A percentile compares a stretch with the other conserved stretches of the same genome.
phyloP scores from a whole-genome alignment of 1,139 yeast genomes.

The Kazachstania sp. region DNA sequence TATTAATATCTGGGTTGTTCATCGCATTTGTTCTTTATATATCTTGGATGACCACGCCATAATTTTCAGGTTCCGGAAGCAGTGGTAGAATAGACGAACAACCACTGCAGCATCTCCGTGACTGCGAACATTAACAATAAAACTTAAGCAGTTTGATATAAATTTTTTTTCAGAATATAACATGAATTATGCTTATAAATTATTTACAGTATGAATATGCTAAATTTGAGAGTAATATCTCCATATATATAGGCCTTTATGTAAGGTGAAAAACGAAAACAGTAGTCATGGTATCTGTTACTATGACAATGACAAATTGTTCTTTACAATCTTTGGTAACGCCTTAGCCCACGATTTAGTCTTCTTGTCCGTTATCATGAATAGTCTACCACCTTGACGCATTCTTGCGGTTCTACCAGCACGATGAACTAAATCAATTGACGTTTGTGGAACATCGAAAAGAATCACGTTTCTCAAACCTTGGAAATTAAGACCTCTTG shows the following conservation, averaged over 20 bases:
- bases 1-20: too few relatives aligned
- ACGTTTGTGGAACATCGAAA: constrained; percentile 75
- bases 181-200: too few relatives aligned
- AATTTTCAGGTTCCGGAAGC: too few relatives aligned
- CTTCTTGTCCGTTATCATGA: constrained; percentile 57
- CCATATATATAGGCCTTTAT: background rate
- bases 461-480: constrained; percentile 75
- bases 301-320: constrained; percentile 25
- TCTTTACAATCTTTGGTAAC: constrained; percentile 59
- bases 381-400: constrained; percentile 82
- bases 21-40: too few relatives aligned
- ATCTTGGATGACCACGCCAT: too few relatives aligned
- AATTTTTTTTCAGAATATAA: too few relatives aligned
- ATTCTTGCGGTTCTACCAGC: constrained; percentile 93
- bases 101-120: too few relatives aligned
- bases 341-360: constrained; percentile 76
- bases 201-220: too few relatives aligned
- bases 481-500: constrained; percentile 82
- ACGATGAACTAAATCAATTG: constrained; percentile 83
- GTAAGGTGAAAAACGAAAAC: background rate
- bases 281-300: background rate
- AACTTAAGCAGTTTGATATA: too few relatives aligned
- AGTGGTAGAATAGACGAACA: too few relatives aligned
- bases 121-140: too few relatives aligned
- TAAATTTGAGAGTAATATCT: too few relatives aligned